Evolutionary conservation across 768 basidiomycete genomes (phyloP).

Genomic region (Boletus vinaceobasis): DNA sequence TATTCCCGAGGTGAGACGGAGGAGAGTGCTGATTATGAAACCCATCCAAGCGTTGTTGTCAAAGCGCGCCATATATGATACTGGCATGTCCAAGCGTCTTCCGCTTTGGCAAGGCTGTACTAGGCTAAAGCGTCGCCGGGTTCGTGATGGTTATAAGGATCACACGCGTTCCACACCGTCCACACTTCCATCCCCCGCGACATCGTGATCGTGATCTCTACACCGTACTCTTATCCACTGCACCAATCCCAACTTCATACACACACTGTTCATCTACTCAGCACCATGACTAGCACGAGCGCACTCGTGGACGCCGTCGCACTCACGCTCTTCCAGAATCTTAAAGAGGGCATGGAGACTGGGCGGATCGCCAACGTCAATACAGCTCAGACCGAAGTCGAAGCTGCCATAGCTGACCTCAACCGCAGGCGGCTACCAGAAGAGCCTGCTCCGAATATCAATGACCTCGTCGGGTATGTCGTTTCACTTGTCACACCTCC

Average conservation of each 20-base stretch:
- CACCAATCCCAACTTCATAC: background rate
- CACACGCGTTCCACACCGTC: background rate
- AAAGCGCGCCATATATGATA: conserved; percentile 2
- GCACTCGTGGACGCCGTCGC: background rate
- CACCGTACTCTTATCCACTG: background rate
- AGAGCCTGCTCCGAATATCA: background rate
- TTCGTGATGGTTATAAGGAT: conserved; percentile 10
- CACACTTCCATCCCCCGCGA: background rate
- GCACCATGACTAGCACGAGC: conserved; percentile 3
- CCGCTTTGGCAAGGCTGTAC: conserved; percentile 16
- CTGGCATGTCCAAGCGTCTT: conserved; percentile 11
- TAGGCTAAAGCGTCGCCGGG: conserved; percentile 1
- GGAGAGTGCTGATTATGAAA: conserved; percentile 5
- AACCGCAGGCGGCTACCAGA: background rate
- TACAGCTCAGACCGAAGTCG: conserved; percentile 4
- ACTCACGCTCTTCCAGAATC: conserved; percentile 8
- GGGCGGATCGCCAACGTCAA: conserved; percentile 8
- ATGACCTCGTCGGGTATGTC: conserved; percentile 11
- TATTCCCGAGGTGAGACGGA: conserved; percentile 12
- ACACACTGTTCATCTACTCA: background rate
- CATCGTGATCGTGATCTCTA: background rate
- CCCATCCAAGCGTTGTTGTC: conserved; percentile 7
- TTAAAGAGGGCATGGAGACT: conserved; percentile 10
- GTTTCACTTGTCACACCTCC: background rate
- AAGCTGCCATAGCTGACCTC: conserved; percentile 11